phyloP scores from a whole-genome alignment of 352 stramenopile species.

The Phytophthora sp. region DNA sequence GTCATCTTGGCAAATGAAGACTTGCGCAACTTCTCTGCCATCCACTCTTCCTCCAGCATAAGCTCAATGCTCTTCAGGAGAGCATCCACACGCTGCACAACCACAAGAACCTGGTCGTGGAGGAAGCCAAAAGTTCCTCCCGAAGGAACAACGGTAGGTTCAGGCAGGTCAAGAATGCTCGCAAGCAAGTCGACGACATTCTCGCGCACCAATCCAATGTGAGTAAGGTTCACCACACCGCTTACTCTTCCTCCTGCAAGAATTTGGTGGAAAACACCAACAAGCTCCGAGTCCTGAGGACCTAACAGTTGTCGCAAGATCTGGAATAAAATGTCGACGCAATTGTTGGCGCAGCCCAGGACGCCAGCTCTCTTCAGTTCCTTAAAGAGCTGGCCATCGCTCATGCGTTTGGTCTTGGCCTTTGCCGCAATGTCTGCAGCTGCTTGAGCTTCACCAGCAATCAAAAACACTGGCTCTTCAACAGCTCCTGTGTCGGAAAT shows the following conservation, averaged over 20 bases:
- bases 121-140: conserved; percentile 62
- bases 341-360: conserved; percentile 76
- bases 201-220: conserved; percentile 78
- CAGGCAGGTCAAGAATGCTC: conserved; percentile 83
- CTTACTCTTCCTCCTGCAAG: conserved; percentile 53
- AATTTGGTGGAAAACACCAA: conserved; percentile 77
- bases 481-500: conserved; percentile 83
- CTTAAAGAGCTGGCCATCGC: conserved; percentile 69
- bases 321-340: conserved; percentile 80
- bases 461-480: conserved; percentile 88
- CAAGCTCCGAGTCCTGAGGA: conserved; percentile 60
- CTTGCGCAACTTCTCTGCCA: conserved; percentile 83
- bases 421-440: conserved; percentile 70
- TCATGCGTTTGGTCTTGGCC: conserved; percentile 59
- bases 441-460: conserved; percentile 79
- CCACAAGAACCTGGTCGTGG: conserved; percentile 77
- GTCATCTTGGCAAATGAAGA: conserved; percentile 82
- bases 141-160: conserved; percentile 68
- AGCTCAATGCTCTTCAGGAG: conserved; percentile 85
- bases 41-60: conserved; percentile 89
- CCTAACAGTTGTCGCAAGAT: conserved; percentile 85
- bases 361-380: conserved; percentile 81
- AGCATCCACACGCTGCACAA: conserved; percentile 79
- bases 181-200: conserved; percentile 86
- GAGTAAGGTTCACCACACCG: conserved; percentile 71